phyloP scores from a whole-genome alignment of 2,329 filamentous ascomycete genomes.

The Alternaria incomplexa region DNA sequence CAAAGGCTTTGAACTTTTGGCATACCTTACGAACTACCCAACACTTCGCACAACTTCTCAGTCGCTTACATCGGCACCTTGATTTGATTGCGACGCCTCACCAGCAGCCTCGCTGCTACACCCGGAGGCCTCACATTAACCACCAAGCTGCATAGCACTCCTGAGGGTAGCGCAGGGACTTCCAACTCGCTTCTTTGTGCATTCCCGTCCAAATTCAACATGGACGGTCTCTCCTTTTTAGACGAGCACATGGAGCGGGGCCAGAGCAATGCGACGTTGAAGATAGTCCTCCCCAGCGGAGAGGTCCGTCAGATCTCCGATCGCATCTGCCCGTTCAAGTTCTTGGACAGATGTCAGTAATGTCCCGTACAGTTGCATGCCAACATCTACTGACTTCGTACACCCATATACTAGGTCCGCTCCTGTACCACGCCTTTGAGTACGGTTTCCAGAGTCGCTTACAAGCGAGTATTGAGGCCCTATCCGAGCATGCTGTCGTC shows the following conservation, averaged over 20 bases:
- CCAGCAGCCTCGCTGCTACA: background rate
- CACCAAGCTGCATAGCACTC: background rate
- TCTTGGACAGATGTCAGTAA: constrained; percentile 39
- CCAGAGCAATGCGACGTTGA: constrained; percentile 35
- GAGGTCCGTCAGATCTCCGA: constrained; percentile 41
- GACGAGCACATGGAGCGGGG: constrained; percentile 11
- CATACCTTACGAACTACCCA: background rate
- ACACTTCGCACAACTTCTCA: background rate
- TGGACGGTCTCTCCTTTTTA: constrained; percentile 35
- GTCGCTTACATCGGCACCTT: background rate
- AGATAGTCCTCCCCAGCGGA: constrained; percentile 41
- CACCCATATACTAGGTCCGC: constrained; percentile 19
- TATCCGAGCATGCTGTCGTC: constrained; percentile 39
- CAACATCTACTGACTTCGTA: background rate
- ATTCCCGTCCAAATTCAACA: constrained; percentile 9
- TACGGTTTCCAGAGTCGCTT: constrained; percentile 31
- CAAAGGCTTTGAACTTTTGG: background rate
- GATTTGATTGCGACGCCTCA: constrained; percentile 11
- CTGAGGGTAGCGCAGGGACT: background rate
- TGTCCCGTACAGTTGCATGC: background rate
- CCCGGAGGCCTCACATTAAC: background rate
- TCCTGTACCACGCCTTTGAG: constrained; percentile 52
- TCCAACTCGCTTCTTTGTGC: background rate
- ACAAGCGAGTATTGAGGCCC: constrained; percentile 48
- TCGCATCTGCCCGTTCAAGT: constrained; percentile 36